Base-by-base conservation (phyloP, 208 protist species). In the Trypanosomatidae sp. region DNA sequence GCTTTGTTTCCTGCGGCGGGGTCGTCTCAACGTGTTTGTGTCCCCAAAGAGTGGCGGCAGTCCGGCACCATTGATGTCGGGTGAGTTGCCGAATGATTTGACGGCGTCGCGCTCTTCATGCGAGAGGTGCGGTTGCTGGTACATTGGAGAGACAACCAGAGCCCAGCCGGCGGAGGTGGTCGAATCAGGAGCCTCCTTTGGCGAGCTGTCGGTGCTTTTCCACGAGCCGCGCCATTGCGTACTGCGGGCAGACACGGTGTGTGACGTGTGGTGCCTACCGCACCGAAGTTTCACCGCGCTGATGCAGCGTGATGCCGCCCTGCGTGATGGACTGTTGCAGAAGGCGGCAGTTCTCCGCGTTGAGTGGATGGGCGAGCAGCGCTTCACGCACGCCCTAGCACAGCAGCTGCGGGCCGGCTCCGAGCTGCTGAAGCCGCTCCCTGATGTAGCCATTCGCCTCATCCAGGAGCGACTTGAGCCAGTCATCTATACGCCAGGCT, bases 381-480 rank as follows among this genome's bases (percentile, higher is more conserved):
- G 92, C 56, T 91, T 89, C 66, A 94, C 88, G 46, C 43, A 73
- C 8, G 64, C 84, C 44, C 78, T 96, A 30, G 84, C 90, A 33
- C 66, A 84, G 58, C 83, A 91, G 69, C 77, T 96, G 44, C 92
- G 92, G 19, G 69, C 75, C 49, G 73, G 81, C 67, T 89, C 79
- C 53, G 81, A 94, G 68, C 70, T 96, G 36, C 86, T 96, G 25
- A 77, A 80, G 49, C 77, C 83, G 3, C 76, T 90, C 36, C 62
- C 82, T 17, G 88, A 93, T 60, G 79, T 84, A 47, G 84, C 88
- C 46, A 81, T 96, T 56, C 86, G 87, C 53, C 88, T 96, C 58
- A 81, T 96, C 25, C 92, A 95, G 73, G 92, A 96, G 73, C 78
- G 90, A 19, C 67, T 96, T 30, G 87, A 96, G 76, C 92, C 92